Percentiles rank a stretch among this genome's conserved stretches.
Conservation (phyloP, 179 eudicot species). For the Beta corolliflora region DNA sequence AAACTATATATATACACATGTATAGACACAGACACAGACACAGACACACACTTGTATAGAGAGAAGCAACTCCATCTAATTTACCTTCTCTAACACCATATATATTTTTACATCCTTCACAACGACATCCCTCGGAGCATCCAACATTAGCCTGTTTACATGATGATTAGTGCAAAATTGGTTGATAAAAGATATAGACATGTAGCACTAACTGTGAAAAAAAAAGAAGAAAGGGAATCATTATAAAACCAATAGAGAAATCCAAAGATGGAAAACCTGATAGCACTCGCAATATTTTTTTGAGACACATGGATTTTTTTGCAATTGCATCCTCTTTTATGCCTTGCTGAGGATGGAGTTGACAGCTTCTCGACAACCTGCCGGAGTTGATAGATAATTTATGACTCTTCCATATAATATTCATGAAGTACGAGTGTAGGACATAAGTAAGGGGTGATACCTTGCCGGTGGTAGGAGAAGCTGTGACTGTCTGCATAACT, state of each 20-base stretch:
- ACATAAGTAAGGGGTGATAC: constrained; percentile 26
- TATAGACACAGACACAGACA: neutral
- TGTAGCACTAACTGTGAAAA: neutral
- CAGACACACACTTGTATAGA: neutral
- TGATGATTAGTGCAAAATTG: neutral
- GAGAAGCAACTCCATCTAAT: neutral
- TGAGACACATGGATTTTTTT: constrained; percentile 83
- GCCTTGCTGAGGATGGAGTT: constrained; percentile 74
- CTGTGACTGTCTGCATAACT: constrained; percentile 41
- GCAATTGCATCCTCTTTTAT: constrained; percentile 95
- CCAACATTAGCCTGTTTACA: constrained; percentile 53
- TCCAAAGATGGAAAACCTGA: constrained; percentile 54
- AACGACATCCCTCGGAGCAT: constrained; percentile 64
- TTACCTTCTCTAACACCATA: constrained; percentile 57
- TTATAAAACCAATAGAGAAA: constrained; percentile 7
- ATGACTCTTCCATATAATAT: neutral
- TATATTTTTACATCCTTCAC: constrained; percentile 64
- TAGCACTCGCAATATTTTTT: constrained; percentile 96
- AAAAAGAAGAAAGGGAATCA: constrained; percentile 1
- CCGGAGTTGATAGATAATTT: constrained; percentile 9
- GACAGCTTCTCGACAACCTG: constrained; percentile 48
- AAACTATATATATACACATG: too few species aligned
- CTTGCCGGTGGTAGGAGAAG: constrained; percentile 41
- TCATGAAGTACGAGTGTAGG: neutral
- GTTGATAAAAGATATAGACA: constrained; percentile 6